Evolutionary conservation across 1,284 basidiomycete species (phyloP).

Genomic region (Ceratobasidium papillatum): DNA sequence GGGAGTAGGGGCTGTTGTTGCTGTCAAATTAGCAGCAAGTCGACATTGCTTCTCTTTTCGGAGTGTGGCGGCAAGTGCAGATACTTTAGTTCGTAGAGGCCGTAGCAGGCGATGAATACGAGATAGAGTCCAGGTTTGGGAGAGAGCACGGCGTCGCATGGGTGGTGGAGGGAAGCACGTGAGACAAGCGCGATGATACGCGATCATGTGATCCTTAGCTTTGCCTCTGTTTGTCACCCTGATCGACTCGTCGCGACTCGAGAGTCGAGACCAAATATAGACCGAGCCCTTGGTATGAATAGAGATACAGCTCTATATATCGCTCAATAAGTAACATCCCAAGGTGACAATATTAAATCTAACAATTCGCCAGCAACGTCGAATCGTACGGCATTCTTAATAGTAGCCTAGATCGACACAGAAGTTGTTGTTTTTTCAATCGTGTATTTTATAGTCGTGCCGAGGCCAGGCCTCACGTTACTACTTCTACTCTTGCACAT

Average conservation of each 20-base stretch:
- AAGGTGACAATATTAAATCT: no score
- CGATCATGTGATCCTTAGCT: constrained; percentile 1
- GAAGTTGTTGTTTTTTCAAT: no score
- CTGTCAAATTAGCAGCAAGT: background rate
- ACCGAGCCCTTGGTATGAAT: no score
- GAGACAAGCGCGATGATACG: background rate
- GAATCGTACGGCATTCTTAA: no score
- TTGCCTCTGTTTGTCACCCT: background rate
- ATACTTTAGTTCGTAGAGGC: constrained; percentile 23
- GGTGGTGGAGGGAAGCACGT: background rate
- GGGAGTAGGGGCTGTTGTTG: constrained; percentile 16
- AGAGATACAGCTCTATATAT: no score
- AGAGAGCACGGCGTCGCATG: constrained; percentile 26
- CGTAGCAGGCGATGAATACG: constrained; percentile 24
- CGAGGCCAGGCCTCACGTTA: no score
- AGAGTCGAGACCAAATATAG: no score
- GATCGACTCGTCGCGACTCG: background rate
- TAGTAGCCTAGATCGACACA: no score
- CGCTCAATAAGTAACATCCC: no score
- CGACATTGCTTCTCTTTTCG: constrained; percentile 5
- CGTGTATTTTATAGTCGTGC: no score
- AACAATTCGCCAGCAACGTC: no score
- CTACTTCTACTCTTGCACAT: no score
- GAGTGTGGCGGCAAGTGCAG: constrained; percentile 22
- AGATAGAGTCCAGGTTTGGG: constrained; percentile 24